phyloP scores from a whole-genome alignment of 768 basidiomycete genomes.

The Clitopilus hobsonii region DNA sequence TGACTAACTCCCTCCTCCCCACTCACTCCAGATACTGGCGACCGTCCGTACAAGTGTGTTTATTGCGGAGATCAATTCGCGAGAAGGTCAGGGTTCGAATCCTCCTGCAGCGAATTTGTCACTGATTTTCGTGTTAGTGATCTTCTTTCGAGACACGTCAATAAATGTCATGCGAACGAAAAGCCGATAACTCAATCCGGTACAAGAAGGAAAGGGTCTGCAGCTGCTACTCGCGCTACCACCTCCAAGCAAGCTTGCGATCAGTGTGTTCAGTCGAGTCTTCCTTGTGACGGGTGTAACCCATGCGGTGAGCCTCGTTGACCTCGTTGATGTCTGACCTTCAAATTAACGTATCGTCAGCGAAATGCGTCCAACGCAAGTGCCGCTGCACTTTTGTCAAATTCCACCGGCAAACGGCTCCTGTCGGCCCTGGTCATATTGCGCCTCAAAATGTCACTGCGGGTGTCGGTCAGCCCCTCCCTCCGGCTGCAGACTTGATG shows the following conservation, averaged over 20 bases:
- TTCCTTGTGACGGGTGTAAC: constrained; percentile 77
- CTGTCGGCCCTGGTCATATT: constrained; percentile 1
- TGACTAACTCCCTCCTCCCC: constrained; percentile 3
- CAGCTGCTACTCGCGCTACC: constrained; percentile 65
- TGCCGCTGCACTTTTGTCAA: constrained; percentile 2
- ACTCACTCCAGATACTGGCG: constrained; percentile 66
- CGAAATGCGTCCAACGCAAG: neutral
- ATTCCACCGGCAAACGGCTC: constrained; percentile 2
- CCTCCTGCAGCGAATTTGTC: constrained; percentile 3
- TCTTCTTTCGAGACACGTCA: constrained; percentile 79
- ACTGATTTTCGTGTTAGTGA: constrained; percentile 42
- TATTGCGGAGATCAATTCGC: constrained; percentile 90
- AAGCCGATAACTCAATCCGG: constrained; percentile 38
- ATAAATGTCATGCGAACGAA: constrained; percentile 83
- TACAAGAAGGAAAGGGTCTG: constrained; percentile 57
- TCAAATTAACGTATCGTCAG: neutral
- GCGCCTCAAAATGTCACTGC: neutral
- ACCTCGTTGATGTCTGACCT: constrained; percentile 1
- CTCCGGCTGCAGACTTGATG: neutral
- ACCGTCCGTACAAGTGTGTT: constrained; percentile 86
- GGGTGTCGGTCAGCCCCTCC: neutral
- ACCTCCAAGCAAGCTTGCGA: constrained; percentile 84
- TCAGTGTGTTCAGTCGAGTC: constrained; percentile 70
- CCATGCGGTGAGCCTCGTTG: constrained; percentile 58
- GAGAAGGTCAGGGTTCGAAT: constrained; percentile 49